These are phyloP conservation scores for Pseudodiploospora longispora DNA, from an alignment of 2,329 filamentous ascomycete species.

Conservation along the genomic window DNA sequence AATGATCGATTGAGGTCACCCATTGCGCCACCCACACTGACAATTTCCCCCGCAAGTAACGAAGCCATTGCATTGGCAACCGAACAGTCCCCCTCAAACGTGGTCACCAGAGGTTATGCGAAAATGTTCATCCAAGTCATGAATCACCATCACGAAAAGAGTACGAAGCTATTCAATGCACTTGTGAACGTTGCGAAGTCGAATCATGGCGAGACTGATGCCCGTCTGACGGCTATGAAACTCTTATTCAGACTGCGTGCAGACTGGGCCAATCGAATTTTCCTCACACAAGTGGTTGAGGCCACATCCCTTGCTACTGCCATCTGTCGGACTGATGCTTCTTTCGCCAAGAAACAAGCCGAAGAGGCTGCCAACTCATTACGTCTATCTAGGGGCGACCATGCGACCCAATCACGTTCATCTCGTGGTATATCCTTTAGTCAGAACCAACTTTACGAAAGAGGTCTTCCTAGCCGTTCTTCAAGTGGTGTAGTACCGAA, in stretches of 20 bases:
- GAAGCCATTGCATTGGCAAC: conserved; percentile 16
- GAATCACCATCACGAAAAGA: conserved; percentile 57
- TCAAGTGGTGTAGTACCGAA: conserved; percentile 28
- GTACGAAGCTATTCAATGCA: conserved; percentile 51
- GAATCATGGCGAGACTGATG: conserved; percentile 54
- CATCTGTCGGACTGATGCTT: conserved; percentile 56
- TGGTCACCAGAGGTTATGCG: conserved; percentile 63
- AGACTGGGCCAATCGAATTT: conserved; percentile 71
- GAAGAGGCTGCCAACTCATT: conserved; percentile 42
- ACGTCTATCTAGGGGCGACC: conserved; percentile 37
- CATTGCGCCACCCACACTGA: conserved; percentile 20
- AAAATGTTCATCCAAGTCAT: conserved; percentile 70
- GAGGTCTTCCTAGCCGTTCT: conserved; percentile 32
- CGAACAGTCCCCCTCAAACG: conserved; percentile 54
- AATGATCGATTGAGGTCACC: conserved; percentile 40
- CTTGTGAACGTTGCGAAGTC: conserved; percentile 57
- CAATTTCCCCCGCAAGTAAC: conserved; percentile 12
- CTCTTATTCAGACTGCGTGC: conserved; percentile 75
- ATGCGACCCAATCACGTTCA: conserved; percentile 28
- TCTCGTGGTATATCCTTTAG: conserved; percentile 46
- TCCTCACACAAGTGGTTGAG: conserved; percentile 62
- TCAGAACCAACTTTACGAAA: conserved; percentile 37
- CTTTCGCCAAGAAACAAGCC: conserved; percentile 40
- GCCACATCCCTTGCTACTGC: conserved; percentile 64
- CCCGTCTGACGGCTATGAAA: conserved; percentile 67